Evolutionary conservation across 2,329 filamentous ascomycete species (phyloP), one percentile per base, ranked within the genome.

Genomic region (Colletotrichum musicola): DNA sequence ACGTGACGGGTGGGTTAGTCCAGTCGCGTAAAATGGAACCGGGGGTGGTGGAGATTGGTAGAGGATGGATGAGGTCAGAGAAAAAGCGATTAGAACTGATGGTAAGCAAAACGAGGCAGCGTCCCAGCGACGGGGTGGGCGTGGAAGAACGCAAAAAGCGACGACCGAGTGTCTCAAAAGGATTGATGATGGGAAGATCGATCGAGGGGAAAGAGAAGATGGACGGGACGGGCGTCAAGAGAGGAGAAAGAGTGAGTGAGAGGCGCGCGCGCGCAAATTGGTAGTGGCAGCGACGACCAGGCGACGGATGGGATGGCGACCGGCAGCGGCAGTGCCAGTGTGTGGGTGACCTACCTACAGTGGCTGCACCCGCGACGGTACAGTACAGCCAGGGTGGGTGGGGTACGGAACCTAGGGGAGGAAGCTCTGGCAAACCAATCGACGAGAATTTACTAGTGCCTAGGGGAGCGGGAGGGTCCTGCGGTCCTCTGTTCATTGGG

Each of bases 401-500:
- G 18, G 40, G 40, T 2, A 14, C 22, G 22, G 22, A 25, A 25
- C 22, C 22, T 25, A 38, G 16, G 13, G 22, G 35, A 42, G 25
- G 30, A 35, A 62, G 60, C 51, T 62, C 49, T 44, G 25, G 25
- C 60, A 35, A 35, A 35, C 30, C 30, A 35, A 35, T 35, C 30
- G 30, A 35, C 30, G 30, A 35, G 30, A 35, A 35, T 46, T 46
- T 18, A 7, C 44, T 46, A 51, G 40, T 16, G 54, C 9, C 27
- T 53, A 20, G 54, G 64, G 64, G 51, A n/a, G 56, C 51, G 49
- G 16, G 64, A 62, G 64, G 64, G 64, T 66, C 64, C 35, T 20
- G n/a, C 57, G 50, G 61, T 68, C 65, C 62, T 64, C 62, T 38
- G 55, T 22, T 64, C 53, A 68, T 68, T 68, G 61, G 61, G 40